phyloP scores from a whole-genome alignment of 2,329 filamentous ascomycete genomes.

The Zopfia rhizophila region DNA sequence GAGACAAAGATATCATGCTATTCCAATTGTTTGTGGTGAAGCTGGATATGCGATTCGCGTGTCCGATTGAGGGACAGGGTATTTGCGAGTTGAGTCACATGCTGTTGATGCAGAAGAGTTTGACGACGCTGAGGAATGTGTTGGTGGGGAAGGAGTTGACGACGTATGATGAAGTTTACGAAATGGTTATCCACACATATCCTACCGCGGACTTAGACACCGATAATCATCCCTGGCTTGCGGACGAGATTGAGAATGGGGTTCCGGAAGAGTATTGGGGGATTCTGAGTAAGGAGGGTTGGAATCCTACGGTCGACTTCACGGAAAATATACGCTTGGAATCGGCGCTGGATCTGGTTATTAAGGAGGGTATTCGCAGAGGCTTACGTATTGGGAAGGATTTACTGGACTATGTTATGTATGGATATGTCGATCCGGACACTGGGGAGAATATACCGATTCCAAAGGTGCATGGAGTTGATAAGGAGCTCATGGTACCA shows the following conservation, averaged over 20 bases:
- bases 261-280: constrained; percentile 47
- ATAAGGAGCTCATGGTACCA: constrained; percentile 51
- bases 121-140: constrained; percentile 68
- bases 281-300: constrained; percentile 46
- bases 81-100: constrained; percentile 42
- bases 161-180: constrained; percentile 36
- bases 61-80: constrained; percentile 67
- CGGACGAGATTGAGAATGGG: constrained; percentile 33
- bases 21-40: constrained; percentile 76
- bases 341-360: constrained; percentile 40
- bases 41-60: constrained; percentile 74
- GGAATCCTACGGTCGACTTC: too few species aligned
- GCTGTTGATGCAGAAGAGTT: constrained; percentile 65
- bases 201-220: constrained; percentile 27
- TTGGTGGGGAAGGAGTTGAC: constrained; percentile 67
- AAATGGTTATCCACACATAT: constrained; percentile 34
- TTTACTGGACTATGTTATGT: constrained; percentile 68
- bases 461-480: constrained; percentile 62
- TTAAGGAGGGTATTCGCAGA: constrained; percentile 65
- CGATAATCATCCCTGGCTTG: constrained; percentile 30
- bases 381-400: constrained; percentile 64
- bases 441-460: constrained; percentile 62
- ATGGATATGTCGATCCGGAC: constrained; percentile 67
- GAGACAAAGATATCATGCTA: constrained; percentile 68
- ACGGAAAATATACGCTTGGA: constrained; percentile 68